phyloP scores from a whole-genome alignment of 2,329 filamentous ascomycete genomes.

The Colletotrichum nymphaeae region DNA sequence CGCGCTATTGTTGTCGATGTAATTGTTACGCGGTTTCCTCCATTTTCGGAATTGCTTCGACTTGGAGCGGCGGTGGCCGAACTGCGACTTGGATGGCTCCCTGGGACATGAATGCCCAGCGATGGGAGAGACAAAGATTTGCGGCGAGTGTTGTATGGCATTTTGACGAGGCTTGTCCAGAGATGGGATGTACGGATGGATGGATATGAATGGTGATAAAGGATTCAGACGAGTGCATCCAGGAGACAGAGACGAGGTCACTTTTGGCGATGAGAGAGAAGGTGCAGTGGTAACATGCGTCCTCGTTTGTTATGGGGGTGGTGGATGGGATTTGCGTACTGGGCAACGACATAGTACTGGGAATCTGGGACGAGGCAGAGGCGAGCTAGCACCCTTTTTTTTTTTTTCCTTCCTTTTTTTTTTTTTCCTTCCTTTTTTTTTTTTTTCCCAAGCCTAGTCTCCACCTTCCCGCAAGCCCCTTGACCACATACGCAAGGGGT shows the following conservation, averaged over 20 bases:
- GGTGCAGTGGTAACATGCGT: neutral
- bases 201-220: neutral
- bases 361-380: neutral
- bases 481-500: neutral
- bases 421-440: neutral
- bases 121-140: conserved; percentile 95
- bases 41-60: conserved; percentile 38
- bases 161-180: conserved; percentile 48
- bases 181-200: neutral
- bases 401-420: neutral
- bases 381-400: conserved; percentile 7
- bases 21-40: conserved; percentile 19
- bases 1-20: conserved; percentile 46
- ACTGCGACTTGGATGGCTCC: conserved; percentile 70
- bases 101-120: conserved; percentile 88
- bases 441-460: neutral
- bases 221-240: neutral
- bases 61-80: conserved; percentile 56
- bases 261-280: neutral
- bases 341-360: conserved; percentile 5
- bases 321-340: neutral
- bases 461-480: neutral
- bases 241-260: neutral
- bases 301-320: neutral
- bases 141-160: conserved; percentile 97